Base-by-base conservation (phyloP, 225 moss, liverwort and hornwort species). In the Physcomitrium patens region DNA sequence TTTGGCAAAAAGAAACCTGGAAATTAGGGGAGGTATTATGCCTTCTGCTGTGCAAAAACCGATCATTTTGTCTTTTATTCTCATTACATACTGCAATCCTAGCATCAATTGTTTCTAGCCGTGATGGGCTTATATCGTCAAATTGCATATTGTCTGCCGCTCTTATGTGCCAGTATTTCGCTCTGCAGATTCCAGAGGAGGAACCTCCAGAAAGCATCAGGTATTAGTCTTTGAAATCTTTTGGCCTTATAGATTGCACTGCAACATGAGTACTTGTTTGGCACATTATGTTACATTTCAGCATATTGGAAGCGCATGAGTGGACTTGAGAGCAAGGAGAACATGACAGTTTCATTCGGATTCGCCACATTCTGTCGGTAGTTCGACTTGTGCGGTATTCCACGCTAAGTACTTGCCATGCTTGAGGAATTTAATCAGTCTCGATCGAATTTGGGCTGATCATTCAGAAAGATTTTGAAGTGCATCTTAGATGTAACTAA, bases 1-100 rank as follows among this genome's bases (percentile, higher is more conserved):
- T 85, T 69, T 85, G 85, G 85, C 85, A 78, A 72, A 78, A 85
- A 68, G 72, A 81, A 47, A 69, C 54, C 9, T 85, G 85, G 85
- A 85, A 78, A 59, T 54, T 85, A 75, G 85, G 81, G 69, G 85
- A 85, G 84, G 84, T 84, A 78, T 17, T 41, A 28, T 57, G 13
- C 61, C 24, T 2, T 60, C 13, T 69, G 3, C 37, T 6, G 7
- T 16, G 18, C 23, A 52, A 68, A 47, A 37, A 58, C 60, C 44
- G 43, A 16, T 37, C 44, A 44, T 53, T 54, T 3, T 10, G 48
- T 9, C 7, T 0, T 44, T 45, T 58, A 31, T 7, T 17, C 15
- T 28, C 9, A 15, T 19, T 41, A 12, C n/a, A 63, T 17, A 42
- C 64, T 60, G 59, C 42, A 54, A 0, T 20, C 20, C 41, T 58